Conservation (phyloP, 495 filamentous ascomycete genomes). For the Symbiotaphrina buchneri region DNA sequence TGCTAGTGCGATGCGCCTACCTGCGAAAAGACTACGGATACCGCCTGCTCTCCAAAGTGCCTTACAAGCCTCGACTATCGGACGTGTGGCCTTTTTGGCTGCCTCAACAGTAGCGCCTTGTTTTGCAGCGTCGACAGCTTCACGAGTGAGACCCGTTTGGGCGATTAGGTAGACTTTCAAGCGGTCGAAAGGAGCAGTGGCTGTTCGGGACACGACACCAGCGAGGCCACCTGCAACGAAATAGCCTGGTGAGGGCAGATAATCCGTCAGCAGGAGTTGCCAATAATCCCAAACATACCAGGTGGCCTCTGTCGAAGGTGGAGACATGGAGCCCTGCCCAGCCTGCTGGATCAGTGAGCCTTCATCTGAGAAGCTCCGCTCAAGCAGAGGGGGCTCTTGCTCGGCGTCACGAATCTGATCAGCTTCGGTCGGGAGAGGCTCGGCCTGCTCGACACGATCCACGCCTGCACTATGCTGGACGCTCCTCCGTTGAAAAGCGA, state of each 20-base stretch:
- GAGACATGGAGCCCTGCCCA: too few relatives aligned
- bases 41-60: slow-evolving; percentile 73
- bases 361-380: too few relatives aligned
- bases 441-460: too few relatives aligned
- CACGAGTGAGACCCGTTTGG: slow-evolving; percentile 41
- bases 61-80: slow-evolving; percentile 45
- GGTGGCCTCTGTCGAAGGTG: too few relatives aligned
- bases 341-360: too few relatives aligned
- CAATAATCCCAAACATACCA: slow-evolving; percentile 47
- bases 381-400: too few relatives aligned
- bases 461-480: too few relatives aligned
- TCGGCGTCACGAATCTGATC: too few relatives aligned
- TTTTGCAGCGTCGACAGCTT: slow-evolving; percentile 43
- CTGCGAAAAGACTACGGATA: slow-evolving; percentile 83
- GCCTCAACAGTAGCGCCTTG: slow-evolving; percentile 44
- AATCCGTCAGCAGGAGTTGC: slow-evolving; percentile 37
- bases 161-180: slow-evolving; percentile 96
- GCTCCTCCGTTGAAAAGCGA: slow-evolving; percentile 20
- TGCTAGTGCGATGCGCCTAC: slow-evolving; percentile 23
- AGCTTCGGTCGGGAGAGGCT: too few relatives aligned
- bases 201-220: slow-evolving; percentile 76
- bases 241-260: slow-evolving; percentile 65
- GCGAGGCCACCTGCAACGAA: slow-evolving; percentile 88
- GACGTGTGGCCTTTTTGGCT: slow-evolving; percentile 37
- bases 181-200: slow-evolving; percentile 87